These are phyloP conservation scores for Metschnikowia lunata DNA, from an alignment of 805 yeast genomes.

Conservation along the genomic window DNA sequence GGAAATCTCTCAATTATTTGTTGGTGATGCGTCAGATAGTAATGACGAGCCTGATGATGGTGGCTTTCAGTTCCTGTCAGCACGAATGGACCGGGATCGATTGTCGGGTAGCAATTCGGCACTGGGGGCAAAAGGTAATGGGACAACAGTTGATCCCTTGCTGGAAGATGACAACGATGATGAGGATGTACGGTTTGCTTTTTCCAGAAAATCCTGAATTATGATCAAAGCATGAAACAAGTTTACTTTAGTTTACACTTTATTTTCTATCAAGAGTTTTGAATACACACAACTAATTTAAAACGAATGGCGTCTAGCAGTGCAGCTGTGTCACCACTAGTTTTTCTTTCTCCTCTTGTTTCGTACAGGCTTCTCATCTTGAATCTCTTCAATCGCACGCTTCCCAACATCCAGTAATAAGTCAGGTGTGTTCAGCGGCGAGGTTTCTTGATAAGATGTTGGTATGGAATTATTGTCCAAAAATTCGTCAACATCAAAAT, in stretches of 20 bases:
- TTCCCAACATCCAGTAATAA: no score
- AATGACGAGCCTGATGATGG: slow-evolving; percentile 2
- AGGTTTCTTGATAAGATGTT: not conserved
- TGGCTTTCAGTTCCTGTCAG: slow-evolving; percentile 8
- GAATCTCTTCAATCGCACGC: no score
- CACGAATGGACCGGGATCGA: not conserved
- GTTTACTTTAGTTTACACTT: no score
- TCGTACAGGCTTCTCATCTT: no score
- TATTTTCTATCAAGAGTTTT: no score
- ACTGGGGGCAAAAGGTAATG: no score
- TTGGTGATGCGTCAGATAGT: slow-evolving; percentile 9
- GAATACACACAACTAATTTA: no score
- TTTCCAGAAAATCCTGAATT: slow-evolving; percentile 9
- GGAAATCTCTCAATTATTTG: slow-evolving; percentile 12
- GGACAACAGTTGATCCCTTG: not conserved
- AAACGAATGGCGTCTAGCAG: no score
- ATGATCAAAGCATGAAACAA: no score
- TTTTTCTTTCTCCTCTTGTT: no score
- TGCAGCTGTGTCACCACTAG: no score
- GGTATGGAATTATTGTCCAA: slow-evolving; percentile 14
- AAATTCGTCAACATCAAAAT: slow-evolving; percentile 34
- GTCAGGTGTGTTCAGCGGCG: not conserved
- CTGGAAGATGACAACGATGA: slow-evolving; percentile 2
- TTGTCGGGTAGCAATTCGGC: no score
- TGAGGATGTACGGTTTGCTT: slow-evolving; percentile 11